Percentiles rank a stretch among this genome's conserved stretches.
phyloP scores from a whole-genome alignment of 768 basidiomycete species.

The Phaeotremella fagi region DNA sequence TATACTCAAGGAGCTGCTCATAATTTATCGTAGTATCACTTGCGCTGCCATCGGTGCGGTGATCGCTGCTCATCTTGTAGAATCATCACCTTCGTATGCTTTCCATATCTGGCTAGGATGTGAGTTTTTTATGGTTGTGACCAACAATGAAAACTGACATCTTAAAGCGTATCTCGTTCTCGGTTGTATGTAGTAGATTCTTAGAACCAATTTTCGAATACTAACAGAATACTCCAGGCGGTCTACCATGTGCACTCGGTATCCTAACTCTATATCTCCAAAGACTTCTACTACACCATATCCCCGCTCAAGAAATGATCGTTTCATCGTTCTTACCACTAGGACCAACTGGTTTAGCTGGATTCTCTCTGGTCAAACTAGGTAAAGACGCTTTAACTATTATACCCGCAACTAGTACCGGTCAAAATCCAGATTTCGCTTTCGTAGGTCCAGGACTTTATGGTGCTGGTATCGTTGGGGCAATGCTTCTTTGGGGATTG shows the following conservation, averaged over 20 bases:
- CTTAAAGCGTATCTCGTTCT: neutral
- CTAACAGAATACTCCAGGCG: neutral
- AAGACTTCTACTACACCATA: constrained; percentile 22
- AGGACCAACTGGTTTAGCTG: constrained; percentile 18
- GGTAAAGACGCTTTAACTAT: constrained; percentile 13
- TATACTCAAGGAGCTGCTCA: too few species aligned
- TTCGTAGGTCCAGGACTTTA: constrained; percentile 1
- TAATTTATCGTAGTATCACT: neutral
- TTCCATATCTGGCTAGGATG: constrained; percentile 12
- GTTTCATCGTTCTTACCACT: constrained; percentile 26
- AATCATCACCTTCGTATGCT: constrained; percentile 9
- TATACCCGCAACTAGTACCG: constrained; percentile 3
- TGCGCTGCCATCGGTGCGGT: constrained; percentile 19
- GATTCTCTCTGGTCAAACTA: constrained; percentile 18
- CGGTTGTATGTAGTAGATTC: neutral
- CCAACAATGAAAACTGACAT: neutral
- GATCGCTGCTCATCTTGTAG: constrained; percentile 7
- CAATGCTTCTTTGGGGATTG: constrained; percentile 15
- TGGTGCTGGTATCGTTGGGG: constrained; percentile 11
- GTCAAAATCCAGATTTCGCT: neutral
- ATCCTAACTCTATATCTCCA: constrained; percentile 18
- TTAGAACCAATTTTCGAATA: too few species aligned
- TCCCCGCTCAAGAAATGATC: constrained; percentile 20
- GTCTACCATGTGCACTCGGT: constrained; percentile 9
- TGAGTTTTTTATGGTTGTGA: neutral